phyloP scores from a whole-genome alignment of 2,329 filamentous ascomycete species.

The Paraphaeosphaeria minitans region DNA sequence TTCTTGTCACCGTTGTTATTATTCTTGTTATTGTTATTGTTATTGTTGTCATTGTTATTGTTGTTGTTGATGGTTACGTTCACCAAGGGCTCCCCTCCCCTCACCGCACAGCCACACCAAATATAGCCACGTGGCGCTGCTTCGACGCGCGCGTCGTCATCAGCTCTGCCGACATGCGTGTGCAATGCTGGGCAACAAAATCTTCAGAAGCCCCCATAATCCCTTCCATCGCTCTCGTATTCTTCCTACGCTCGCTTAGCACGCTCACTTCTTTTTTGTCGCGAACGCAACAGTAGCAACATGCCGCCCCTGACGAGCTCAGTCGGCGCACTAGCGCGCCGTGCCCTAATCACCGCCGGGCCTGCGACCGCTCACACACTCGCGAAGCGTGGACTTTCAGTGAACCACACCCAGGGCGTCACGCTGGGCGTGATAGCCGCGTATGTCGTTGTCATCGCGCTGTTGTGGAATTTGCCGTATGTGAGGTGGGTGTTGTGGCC shows the following conservation, averaged over 20 bases:
- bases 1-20: background rate
- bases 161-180: conserved; percentile 7
- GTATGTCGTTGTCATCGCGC: conserved; percentile 74
- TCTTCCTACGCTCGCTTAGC: background rate
- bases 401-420: conserved; percentile 71
- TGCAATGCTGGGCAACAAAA: background rate
- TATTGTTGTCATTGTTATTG: background rate
- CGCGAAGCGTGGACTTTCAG: conserved; percentile 60
- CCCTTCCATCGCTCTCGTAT: background rate
- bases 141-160: conserved; percentile 11
- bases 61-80: background rate
- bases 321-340: conserved; percentile 32
- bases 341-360: conserved; percentile 33
- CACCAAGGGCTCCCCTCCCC: background rate
- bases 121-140: conserved; percentile 7
- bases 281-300: background rate
- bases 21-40: background rate
- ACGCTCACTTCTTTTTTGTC: conserved; percentile 3
- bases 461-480: conserved; percentile 81
- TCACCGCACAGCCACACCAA: conserved; percentile 6
- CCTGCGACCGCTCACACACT: conserved; percentile 32
- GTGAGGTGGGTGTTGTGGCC: conserved; percentile 77
- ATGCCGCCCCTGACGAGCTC: conserved; percentile 28
- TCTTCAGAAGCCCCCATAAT: background rate
- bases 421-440: conserved; percentile 73